Base-by-base conservation (phyloP, 2,329 filamentous ascomycete genomes). In the Rhytidhysteron rufulum region DNA sequence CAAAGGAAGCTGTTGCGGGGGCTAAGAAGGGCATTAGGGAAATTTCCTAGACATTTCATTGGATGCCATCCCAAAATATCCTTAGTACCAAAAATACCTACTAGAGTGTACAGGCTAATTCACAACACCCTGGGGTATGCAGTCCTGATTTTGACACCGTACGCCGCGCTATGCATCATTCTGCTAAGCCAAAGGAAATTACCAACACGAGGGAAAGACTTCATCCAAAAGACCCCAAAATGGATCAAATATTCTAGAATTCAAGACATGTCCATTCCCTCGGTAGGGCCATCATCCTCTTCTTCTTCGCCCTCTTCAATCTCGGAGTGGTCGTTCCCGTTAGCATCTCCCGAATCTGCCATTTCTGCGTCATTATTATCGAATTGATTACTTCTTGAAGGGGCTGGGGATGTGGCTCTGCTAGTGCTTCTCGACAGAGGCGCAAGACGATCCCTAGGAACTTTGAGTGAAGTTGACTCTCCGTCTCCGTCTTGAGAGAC, bases 11-110 rank as follows among this genome's bases (percentile, higher is more conserved):
- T 4, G 50, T 69, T 34, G 58, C 58, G 22, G 57, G 63, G 39
- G 71, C 68, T n/a, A 57, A 64, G 48, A 60, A 59, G 19, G 64
- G 60, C 19, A 51, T 72, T 38, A 57, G 55, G n/a, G 62, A 71
- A 49, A 57, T 45, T 20, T 50, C 49, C 24, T 57, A 48, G 39
- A 35, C 20, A 16, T 20, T 20, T 16, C 10, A 13, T 4, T 15
- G 24, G 15, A 18, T 5, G 11, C n/a, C 4, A 3, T 37, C 4
- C n/a, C 7, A 8, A 29, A n/a, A 22, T 18, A 30, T 30, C 22
- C n/a, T 13, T 30, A 9, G 35, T 20, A 30, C 7, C 24, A 25
- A n/a, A 19, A 18, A 10, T 33, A 19, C 16, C 17, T 20, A 16
- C 31, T 15, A 7, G 31, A 19, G 24, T 27, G 24, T 27, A 27